Evolutionary conservation across 2,329 filamentous ascomycete genomes (phyloP).

Genomic region (Ceratocystiopsis sp.): DNA sequence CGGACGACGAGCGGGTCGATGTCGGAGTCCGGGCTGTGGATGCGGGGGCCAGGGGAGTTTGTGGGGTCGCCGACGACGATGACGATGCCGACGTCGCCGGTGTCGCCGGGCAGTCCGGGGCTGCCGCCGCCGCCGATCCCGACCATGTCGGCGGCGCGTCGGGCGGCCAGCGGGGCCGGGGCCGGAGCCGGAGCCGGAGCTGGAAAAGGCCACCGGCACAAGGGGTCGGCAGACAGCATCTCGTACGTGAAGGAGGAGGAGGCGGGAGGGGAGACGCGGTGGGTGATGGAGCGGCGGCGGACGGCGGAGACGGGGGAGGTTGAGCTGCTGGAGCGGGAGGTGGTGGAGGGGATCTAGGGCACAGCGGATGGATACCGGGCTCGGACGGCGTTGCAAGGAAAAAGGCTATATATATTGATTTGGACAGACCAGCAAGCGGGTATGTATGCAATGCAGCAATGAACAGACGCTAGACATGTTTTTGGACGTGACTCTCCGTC

Average conservation of each 20-base stretch:
- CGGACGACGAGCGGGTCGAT: constrained; percentile 7
- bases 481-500: too few relatives aligned
- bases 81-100: neutral
- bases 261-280: constrained; percentile 39
- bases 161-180: constrained; percentile 15
- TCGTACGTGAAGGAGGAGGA: constrained; percentile 49
- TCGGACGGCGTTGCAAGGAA: too few relatives aligned
- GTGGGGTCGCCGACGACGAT: too few relatives aligned
- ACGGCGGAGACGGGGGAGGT: constrained; percentile 48
- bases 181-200: too few relatives aligned
- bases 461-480: too few relatives aligned
- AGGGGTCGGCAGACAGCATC: constrained; percentile 48
- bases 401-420: too few relatives aligned
- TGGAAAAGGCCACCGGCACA: constrained; percentile 36
- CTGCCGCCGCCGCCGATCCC: constrained; percentile 1
- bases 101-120: neutral
- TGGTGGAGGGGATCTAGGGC: constrained; percentile 36
- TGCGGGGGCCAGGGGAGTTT: constrained; percentile 8
- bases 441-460: too few relatives aligned
- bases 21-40: constrained; percentile 13
- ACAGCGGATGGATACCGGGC: too few relatives aligned
- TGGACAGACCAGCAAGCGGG: too few relatives aligned
- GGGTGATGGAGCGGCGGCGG: constrained; percentile 52
- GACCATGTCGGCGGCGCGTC: constrained; percentile 11
- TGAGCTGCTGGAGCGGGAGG: constrained; percentile 46